Evolutionary conservation across 148 eudicot genomes (phyloP), one percentile per base, ranked within the genome.

Genomic region (Vaccinium vitisidaea): DNA sequence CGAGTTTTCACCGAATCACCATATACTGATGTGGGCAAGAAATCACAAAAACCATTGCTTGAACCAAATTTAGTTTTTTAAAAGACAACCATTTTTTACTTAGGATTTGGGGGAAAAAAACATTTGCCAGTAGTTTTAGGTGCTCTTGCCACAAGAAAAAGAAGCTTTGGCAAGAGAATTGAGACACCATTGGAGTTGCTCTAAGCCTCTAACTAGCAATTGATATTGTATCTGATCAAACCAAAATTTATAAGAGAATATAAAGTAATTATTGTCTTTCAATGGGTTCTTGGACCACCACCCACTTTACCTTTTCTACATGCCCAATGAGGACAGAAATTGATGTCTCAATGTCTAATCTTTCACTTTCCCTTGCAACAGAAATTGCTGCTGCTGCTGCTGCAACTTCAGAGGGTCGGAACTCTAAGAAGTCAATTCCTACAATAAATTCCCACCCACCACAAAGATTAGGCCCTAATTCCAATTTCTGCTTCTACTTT

Each of bases 321-420:
- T 85, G 89, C 49, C 84, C 84, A 86, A 19, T 74, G 81, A 90
- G 89, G 67, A 85, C 58, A 84, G 91, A 88, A 80, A 92, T 52
- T 85, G 92, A 86, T 85, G 89, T 90, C 75, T 90, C 91, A 83
- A 86, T 82, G 84, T 93, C 93, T 65, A 86, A 84, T 84, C 88
- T 86, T 89, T 91, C 90, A 63, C 86, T 88, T 89, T 92, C 93
- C 59, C 77, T 86, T 81, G 89, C 87, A 71, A 93, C 93, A 90
- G 88, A 89, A 61, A 95, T 83, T 63, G 98, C 93, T 89, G 93
- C 98, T 89, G 96, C 70, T 59, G 76, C 96, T 89, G 99, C 98
- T 89, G 98, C 98, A 84, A 97, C 89, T 84, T 95, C 98, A 87
- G 98, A 95, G 71, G 98, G 92, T 91, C 82, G 95, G 93, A 93